Evolutionary conservation across 768 basidiomycete genomes (phyloP), one percentile per base, ranked within the genome.

Genomic region (Suillus luteus): DNA sequence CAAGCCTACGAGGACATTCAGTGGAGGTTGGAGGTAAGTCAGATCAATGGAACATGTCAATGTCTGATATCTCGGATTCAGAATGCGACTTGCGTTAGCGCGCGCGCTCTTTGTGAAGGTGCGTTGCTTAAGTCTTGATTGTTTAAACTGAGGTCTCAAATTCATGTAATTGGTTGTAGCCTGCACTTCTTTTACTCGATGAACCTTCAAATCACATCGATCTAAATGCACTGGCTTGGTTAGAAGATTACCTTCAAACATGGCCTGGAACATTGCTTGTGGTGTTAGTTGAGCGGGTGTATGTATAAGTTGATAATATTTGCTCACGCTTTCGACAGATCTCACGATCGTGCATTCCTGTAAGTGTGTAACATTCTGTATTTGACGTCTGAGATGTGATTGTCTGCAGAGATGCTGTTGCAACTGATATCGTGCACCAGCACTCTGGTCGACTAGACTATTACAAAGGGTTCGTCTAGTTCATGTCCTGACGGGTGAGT

Each of bases 201-300:
- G 95, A 97, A 72, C 96, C 96, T 72, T 96, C 96, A 12, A 99
- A 99, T 83, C 94, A 97, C 79, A 95, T 94, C 72, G 94, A 96
- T 83, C 76, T 98, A 61, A 98, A 98, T 76, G 96, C 96, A 10
- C 84, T 99, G 71, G 96, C 96, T 37, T 99, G 96, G 96, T 81
- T 96, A 8, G 95, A 98, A 80, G 96, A 97, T 71, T 98, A 98
- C 73, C 83, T 98, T 6, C 96, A 96, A 74, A 96, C 95, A 2
- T 98, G 95, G 95, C 79, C 87, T 1, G 91, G 93, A 59, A 97
- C 95, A 0, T 79, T 98, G 17, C 87, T 98, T 44, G 95, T 97
- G 15, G 95, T 98, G 89, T 95, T 72, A 68, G 89, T 80, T 1
- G 49, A 61, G 24, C 1, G 48, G 59, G n/a, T 33, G 31, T 24